Conservation (phyloP, 108 stramenopile genomes). For the Licmophora abbreviata region DNA sequence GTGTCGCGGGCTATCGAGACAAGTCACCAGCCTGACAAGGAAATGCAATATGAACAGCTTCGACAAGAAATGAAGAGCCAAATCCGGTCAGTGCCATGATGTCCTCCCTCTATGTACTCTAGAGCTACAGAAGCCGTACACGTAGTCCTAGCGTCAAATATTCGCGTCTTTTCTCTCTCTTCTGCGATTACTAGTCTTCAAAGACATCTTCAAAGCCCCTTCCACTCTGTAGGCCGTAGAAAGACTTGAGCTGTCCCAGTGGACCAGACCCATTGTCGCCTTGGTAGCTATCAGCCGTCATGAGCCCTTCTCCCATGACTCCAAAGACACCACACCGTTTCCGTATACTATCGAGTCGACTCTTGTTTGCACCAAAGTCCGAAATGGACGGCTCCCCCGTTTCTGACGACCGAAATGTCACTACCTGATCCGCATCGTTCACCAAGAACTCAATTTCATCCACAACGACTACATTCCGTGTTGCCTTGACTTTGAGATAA, state of each 20-base stretch:
- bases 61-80: too few relatives aligned
- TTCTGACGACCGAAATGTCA: conserved; percentile 46
- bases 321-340: conserved; percentile 54
- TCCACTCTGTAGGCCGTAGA: conserved; percentile 75
- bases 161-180: conserved; percentile 27
- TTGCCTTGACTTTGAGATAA: conserved; percentile 42
- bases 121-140: too few relatives aligned
- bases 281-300: conserved; percentile 33
- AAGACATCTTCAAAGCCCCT: conserved; percentile 69
- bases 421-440: conserved; percentile 55
- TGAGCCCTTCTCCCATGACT: conserved; percentile 65
- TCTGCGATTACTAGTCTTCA: too few relatives aligned
- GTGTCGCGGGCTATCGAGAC: too few relatives aligned
- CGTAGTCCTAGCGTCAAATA: too few relatives aligned
- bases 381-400: conserved; percentile 30
- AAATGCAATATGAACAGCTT: too few relatives aligned
- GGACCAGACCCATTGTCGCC: conserved; percentile 42
- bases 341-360: conserved; percentile 54
- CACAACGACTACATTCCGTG: conserved; percentile 23
- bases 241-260: conserved; percentile 77
- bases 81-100: too few relatives aligned
- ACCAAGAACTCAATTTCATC: conserved; percentile 69
- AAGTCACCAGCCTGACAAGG: too few relatives aligned
- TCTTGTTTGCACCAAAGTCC: conserved; percentile 62
- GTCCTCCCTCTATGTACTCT: too few relatives aligned